A percentile compares a stretch with the other conserved stretches of the same genome.
Evolutionary conservation across 2,329 filamentous ascomycete species (phyloP).

Genomic region (Fonsecaea nubica): DNA sequence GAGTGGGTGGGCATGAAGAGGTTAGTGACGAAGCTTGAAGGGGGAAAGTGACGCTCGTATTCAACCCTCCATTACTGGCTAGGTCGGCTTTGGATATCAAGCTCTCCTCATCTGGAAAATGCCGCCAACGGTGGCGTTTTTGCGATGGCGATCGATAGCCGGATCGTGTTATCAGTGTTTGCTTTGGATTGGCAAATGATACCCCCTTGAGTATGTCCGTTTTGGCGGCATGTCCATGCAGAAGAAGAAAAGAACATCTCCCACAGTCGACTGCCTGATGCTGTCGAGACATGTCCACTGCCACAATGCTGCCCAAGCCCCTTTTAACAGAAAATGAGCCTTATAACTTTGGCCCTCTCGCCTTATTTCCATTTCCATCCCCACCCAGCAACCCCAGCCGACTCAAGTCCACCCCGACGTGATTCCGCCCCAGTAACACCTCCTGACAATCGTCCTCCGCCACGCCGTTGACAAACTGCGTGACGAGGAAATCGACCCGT

Average conservation of each 20-base stretch:
- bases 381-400: constrained; percentile 4
- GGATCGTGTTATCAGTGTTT: background rate
- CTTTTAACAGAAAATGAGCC: no score
- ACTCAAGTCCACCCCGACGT: constrained; percentile 21
- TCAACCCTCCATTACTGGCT: background rate
- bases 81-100: background rate
- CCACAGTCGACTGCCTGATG: background rate
- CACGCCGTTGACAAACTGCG: constrained; percentile 87
- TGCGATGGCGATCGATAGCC: background rate
- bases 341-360: constrained; percentile 20
- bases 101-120: background rate
- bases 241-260: background rate
- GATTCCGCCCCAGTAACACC: constrained; percentile 29
- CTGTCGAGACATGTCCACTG: background rate
- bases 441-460: constrained; percentile 81
- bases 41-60: constrained; percentile 37
- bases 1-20: constrained; percentile 96
- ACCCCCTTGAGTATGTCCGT: constrained; percentile 21
- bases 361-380: background rate
- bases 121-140: background rate
- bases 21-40: constrained; percentile 77
- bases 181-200: constrained; percentile 15
- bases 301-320: background rate
- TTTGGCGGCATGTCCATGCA: constrained; percentile 4
- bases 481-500: constrained; percentile 83